These are phyloP conservation scores for Microcyclospora pomicola DNA, from an alignment of 2,329 filamentous ascomycete species.

Conservation along the genomic window DNA sequence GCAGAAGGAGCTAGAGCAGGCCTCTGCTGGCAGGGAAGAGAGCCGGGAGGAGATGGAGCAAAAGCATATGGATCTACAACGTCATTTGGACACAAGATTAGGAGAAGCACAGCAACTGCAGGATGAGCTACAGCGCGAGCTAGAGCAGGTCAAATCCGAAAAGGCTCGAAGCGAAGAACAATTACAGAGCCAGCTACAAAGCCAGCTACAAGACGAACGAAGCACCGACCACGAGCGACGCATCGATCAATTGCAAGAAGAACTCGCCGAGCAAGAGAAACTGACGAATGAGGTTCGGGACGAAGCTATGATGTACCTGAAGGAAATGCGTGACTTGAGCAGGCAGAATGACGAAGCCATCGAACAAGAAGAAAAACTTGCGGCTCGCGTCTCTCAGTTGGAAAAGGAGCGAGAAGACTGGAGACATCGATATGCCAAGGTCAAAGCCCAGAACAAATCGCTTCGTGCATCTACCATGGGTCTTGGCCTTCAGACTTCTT, in stretches of 20 bases:
- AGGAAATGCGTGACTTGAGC: constrained; percentile 80
- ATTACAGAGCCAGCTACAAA: constrained; percentile 25
- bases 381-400: constrained; percentile 58
- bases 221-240: constrained; percentile 49
- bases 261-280: constrained; percentile 66
- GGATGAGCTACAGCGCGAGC: constrained; percentile 10
- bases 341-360: constrained; percentile 64
- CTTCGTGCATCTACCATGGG: constrained; percentile 71
- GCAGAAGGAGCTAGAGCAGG: neutral
- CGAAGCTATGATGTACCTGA: constrained; percentile 69
- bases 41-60: constrained; percentile 50
- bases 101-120: constrained; percentile 64
- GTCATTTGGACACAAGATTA: constrained; percentile 64
- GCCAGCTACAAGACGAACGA: constrained; percentile 18
- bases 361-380: constrained; percentile 69
- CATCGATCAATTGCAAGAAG: constrained; percentile 39
- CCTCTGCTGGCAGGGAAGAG: constrained; percentile 11
- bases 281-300: constrained; percentile 75
- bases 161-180: constrained; percentile 8
- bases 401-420: constrained; percentile 78
- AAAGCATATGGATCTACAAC: constrained; percentile 33
- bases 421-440: constrained; percentile 76
- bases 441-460: constrained; percentile 74
- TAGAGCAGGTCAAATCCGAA: constrained; percentile 23
- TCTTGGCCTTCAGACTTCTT: constrained; percentile 41